phyloP scores from a whole-genome alignment of 140 eudicot genomes.

The Bidens hawaiensis region DNA sequence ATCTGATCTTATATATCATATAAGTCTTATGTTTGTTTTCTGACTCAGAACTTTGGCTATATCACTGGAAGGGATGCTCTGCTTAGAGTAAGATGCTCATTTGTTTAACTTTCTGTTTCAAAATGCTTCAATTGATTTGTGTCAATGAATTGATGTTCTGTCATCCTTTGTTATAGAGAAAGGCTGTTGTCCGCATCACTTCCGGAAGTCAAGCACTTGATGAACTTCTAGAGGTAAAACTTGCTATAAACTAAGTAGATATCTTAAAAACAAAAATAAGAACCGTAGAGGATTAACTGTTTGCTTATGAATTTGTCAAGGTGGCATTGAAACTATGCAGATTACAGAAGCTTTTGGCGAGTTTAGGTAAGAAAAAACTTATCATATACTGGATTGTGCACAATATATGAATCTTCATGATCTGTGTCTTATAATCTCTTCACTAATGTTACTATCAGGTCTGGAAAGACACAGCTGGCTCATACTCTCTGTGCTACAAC shows the following conservation, averaged over 20 bases:
- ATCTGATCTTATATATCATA: not conserved
- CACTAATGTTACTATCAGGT: slow-evolving; percentile 41
- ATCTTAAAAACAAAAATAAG: not conserved
- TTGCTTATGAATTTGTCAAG: slow-evolving; percentile 30
- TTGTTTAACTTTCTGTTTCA: not conserved
- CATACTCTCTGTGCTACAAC: slow-evolving; percentile 94
- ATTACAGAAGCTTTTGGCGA: slow-evolving; percentile 98
- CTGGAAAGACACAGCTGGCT: slow-evolving; percentile 98
- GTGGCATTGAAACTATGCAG: slow-evolving; percentile 81
- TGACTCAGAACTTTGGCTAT: slow-evolving; percentile 80
- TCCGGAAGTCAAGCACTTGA: slow-evolving; percentile 98
- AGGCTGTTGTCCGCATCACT: slow-evolving; percentile 79
- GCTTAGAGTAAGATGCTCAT: slow-evolving; percentile 49
- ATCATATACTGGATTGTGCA: not conserved
- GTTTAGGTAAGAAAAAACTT: slow-evolving; percentile 51
- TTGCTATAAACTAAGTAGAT: slow-evolving; percentile 15
- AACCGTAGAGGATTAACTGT: not conserved
- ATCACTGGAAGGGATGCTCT: slow-evolving; percentile 96
- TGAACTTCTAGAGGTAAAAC: slow-evolving; percentile 79
- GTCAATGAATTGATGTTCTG: slow-evolving; percentile 13
- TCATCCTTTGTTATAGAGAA: slow-evolving; percentile 52
- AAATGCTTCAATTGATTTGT: slow-evolving; percentile 1
- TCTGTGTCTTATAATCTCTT: not conserved
- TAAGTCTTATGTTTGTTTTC: not conserved
- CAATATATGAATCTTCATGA: slow-evolving; percentile 4